phyloP scores from a whole-genome alignment of 2,329 filamentous ascomycete species.

The Rhinocladiella similis region DNA sequence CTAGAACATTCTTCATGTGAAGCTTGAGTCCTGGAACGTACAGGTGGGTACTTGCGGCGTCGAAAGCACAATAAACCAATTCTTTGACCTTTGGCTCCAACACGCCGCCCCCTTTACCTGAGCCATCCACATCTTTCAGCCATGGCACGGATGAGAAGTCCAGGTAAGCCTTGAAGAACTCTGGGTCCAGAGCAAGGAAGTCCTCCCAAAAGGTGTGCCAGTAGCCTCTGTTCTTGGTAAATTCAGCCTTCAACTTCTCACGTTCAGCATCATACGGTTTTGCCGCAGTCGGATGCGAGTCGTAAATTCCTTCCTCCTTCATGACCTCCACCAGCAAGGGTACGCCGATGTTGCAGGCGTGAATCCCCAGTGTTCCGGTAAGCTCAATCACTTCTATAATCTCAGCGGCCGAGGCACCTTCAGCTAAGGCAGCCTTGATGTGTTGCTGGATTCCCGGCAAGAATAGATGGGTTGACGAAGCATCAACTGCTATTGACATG shows the following conservation, averaged over 20 bases:
- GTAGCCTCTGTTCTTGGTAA: constrained; percentile 48
- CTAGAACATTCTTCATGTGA: constrained; percentile 51
- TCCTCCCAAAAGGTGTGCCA: constrained; percentile 42
- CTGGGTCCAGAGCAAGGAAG: constrained; percentile 39
- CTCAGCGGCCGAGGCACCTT: constrained; percentile 44
- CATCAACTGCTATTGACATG: constrained; percentile 39
- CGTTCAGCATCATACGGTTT: constrained; percentile 39
- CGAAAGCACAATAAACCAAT: constrained; percentile 51
- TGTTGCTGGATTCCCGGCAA: constrained; percentile 44
- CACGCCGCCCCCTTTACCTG: constrained; percentile 34
- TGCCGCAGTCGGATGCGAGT: constrained; percentile 28
- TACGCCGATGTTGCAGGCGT: constrained; percentile 49
- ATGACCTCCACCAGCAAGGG: constrained; percentile 50
- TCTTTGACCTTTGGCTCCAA: constrained; percentile 52
- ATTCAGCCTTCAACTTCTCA: constrained; percentile 43
- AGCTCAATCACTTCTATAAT: constrained; percentile 50
- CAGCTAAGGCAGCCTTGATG: constrained; percentile 39
- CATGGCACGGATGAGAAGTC: constrained; percentile 48
- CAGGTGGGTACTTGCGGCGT: constrained; percentile 49
- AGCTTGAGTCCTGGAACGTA: constrained; percentile 49
- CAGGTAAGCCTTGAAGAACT: constrained; percentile 51
- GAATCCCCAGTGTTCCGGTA: constrained; percentile 47
- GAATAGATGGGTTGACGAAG: constrained; percentile 48
- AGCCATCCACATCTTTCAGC: constrained; percentile 18
- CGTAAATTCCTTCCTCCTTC: constrained; percentile 38